Evolutionary conservation across 257 asterid species (phyloP).

Genomic region (Solanum pinnatisectum): DNA sequence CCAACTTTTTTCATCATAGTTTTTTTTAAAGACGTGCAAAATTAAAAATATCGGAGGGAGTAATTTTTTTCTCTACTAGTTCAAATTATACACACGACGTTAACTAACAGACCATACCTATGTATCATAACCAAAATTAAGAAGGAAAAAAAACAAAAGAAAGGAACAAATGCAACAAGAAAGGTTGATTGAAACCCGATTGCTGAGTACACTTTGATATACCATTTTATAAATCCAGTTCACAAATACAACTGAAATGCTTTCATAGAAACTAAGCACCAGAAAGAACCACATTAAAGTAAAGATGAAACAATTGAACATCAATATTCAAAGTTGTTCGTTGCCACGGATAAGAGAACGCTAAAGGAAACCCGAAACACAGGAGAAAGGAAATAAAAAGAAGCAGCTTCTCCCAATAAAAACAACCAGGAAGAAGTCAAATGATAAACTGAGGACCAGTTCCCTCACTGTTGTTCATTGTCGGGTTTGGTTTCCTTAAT

Average conservation of each 20-base stretch:
- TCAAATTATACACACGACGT: background rate
- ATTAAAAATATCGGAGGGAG: background rate
- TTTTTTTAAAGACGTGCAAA: background rate
- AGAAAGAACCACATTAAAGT: background rate
- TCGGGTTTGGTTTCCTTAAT: conserved; percentile 39
- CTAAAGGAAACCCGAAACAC: background rate
- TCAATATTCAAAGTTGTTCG: background rate
- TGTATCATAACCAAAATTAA: background rate
- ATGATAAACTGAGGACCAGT: background rate
- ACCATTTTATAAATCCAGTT: background rate
- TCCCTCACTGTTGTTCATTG: conserved; percentile 32
- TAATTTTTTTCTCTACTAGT: background rate
- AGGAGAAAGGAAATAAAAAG: conserved; percentile 6
- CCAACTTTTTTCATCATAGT: too few relatives aligned
- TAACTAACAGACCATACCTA: background rate
- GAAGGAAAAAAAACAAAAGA: background rate
- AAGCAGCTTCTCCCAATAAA: conserved; percentile 12
- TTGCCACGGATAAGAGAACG: background rate
- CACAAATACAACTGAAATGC: background rate
- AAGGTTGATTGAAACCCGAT: background rate
- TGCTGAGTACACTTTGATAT: background rate
- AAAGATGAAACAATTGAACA: background rate
- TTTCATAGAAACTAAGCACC: background rate
- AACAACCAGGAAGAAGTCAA: conserved; percentile 1
- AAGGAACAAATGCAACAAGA: background rate